Evolutionary conservation across 1,284 basidiomycete species (phyloP), one percentile per base, ranked within the genome.

Genomic region (Puccinia polysora): DNA sequence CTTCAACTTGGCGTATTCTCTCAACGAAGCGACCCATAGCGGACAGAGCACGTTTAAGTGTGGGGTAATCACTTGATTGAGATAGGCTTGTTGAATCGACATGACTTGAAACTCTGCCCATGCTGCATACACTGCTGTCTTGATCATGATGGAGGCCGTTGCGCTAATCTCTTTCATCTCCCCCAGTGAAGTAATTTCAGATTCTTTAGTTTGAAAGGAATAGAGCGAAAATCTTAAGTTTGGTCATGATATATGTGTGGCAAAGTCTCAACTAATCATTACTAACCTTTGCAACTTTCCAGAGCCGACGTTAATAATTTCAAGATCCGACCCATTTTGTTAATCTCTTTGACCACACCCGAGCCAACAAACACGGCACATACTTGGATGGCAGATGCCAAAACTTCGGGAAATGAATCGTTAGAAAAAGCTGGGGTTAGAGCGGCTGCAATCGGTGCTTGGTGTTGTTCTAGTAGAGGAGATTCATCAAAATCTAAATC

Each of bases 391-490:
- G 94, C 95, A 15, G 89, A 87, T 0, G 94, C 90, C 38, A 97
- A 79, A 25, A 99, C 95, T 79, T 98, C 95, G 0, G 95, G 94
- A 0, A 93, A 92, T 0, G 93, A 91, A 78, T 98, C 96, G 0
- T 89, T 84, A 2, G 90, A 90, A 78, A 98, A 98, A 0, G 95
- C 94, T 0, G 96, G 95, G 0, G 94, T 98, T n/a, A 98, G 84
- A 0, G 96, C 96, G 1, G 96, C 92, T 0, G 95, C 95, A 73
- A 98, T 96, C 0, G 96, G 95, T 0, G 96, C 96, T 81, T 98
- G 95, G 80, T 97, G 90, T 80, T 99, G 96, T 79, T 98, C 95
- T n/a, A 99, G 84, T 1, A 99, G 82, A 2, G 94, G 83, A 0
- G 91, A 86, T 74, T 91, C 90, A 53, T 91, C 88, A 77, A 93